These are phyloP conservation scores for Paraphaeosphaeria sporulosa DNA, from an alignment of 2,329 filamentous ascomycete genomes.

Conservation along the genomic window DNA sequence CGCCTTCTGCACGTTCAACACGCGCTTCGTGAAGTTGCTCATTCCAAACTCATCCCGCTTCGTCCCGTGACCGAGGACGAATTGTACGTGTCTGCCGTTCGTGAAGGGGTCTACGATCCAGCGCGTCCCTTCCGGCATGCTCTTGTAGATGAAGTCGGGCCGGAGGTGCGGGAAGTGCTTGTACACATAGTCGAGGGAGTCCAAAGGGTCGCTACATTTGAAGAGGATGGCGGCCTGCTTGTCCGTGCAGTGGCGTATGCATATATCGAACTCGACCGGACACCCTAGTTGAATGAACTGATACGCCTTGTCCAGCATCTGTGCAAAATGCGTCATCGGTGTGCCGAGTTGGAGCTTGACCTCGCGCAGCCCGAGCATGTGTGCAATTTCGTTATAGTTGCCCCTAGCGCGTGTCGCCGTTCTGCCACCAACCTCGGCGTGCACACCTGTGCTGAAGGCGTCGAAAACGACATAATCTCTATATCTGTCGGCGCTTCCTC, in stretches of 20 bases:
- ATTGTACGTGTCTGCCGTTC: constrained; percentile 34
- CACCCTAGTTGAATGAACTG: constrained; percentile 29
- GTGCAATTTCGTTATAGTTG: constrained; percentile 8
- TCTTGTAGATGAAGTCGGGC: constrained; percentile 40
- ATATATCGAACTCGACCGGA: constrained; percentile 34
- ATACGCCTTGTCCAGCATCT: constrained; percentile 32
- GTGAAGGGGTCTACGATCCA: constrained; percentile 31
- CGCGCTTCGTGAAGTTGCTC: constrained; percentile 18
- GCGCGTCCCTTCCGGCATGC: constrained; percentile 34
- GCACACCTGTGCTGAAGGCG: not conserved
- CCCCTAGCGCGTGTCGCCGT: not conserved
- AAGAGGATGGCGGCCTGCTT: constrained; percentile 5
- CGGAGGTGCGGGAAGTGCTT: constrained; percentile 39
- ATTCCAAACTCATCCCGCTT: not conserved
- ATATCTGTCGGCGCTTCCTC: not conserved
- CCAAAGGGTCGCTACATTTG: not conserved
- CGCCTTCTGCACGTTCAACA: constrained; percentile 23
- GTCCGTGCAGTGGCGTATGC: constrained; percentile 11
- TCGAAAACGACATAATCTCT: constrained; percentile 23
- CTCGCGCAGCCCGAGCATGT: constrained; percentile 26
- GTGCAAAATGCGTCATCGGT: constrained; percentile 16
- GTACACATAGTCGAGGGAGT: constrained; percentile 32
- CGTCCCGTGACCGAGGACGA: constrained; percentile 25
- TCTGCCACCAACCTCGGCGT: constrained; percentile 1
- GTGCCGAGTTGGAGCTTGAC: constrained; percentile 26